These are phyloP conservation scores for Moelleriella libera DNA, from an alignment of 2,329 filamentous ascomycete genomes.

Conservation along the genomic window DNA sequence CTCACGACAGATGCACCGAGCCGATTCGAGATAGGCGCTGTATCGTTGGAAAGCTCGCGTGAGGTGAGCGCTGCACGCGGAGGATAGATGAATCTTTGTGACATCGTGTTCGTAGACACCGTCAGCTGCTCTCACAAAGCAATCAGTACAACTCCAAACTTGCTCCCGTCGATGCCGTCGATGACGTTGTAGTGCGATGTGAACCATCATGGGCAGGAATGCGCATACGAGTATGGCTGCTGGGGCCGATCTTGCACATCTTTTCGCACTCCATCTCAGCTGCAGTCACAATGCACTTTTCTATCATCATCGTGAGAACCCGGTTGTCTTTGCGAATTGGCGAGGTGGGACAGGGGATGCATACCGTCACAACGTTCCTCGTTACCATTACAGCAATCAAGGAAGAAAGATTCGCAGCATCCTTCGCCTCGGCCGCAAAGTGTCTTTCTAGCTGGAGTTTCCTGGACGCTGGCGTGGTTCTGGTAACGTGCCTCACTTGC, in stretches of 20 bases:
- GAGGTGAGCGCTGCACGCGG: constrained; percentile 18
- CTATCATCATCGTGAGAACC: constrained; percentile 7
- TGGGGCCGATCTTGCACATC: constrained; percentile 11
- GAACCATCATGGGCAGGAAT: neutral
- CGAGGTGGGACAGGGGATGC: neutral
- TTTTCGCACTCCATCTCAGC: constrained; percentile 17
- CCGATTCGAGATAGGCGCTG: constrained; percentile 18
- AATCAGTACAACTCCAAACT: neutral
- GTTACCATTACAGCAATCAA: constrained; percentile 12
- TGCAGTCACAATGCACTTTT: constrained; percentile 16
- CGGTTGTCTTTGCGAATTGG: neutral
- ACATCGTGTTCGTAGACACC: constrained; percentile 14
- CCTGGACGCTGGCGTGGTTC: no score
- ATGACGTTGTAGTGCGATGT: neutral
- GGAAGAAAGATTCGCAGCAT: constrained; percentile 5
- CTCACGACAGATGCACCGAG: constrained; percentile 22
- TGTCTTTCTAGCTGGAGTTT: no score
- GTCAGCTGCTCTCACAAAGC: constrained; percentile 4
- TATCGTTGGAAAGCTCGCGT: constrained; percentile 18
- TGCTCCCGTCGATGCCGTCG: neutral
- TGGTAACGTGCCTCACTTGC: no score
- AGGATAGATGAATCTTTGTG: constrained; percentile 10
- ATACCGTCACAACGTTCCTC: constrained; percentile 14
- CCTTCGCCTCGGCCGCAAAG: constrained; percentile 7
- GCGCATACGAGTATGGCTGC: constrained; percentile 10